Percentiles rank a stretch among this genome's conserved stretches.
These are phyloP conservation scores for Colletotrichum sidae DNA, from an alignment of 2,329 filamentous ascomycete species.

Conservation along the genomic window DNA sequence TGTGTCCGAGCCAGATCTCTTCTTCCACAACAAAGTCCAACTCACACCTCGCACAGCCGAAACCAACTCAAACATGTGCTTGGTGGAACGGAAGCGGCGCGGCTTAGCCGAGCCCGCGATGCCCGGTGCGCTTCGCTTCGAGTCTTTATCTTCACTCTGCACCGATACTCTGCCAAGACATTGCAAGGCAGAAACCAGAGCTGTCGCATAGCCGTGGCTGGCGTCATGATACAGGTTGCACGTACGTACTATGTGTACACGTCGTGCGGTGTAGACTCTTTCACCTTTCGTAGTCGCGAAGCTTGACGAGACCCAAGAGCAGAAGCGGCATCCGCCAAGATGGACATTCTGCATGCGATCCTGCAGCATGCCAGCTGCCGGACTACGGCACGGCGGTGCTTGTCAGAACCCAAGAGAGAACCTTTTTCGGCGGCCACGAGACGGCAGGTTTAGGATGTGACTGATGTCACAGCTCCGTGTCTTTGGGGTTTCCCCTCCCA, in stretches of 20 bases:
- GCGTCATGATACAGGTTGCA: conserved; percentile 21
- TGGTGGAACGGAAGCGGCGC: no score
- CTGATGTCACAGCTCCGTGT: conserved; percentile 18
- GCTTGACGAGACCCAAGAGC: not conserved
- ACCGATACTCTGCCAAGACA: conserved; percentile 16
- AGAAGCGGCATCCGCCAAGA: not conserved
- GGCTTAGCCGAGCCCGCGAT: no score
- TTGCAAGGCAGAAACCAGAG: conserved; percentile 11
- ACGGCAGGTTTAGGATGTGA: conserved; percentile 11
- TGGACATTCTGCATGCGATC: conserved; percentile 4
- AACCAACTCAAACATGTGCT: no score
- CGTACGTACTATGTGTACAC: no score
- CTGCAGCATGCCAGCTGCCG: conserved; percentile 5
- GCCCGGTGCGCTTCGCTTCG: no score
- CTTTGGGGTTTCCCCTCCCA: not conserved
- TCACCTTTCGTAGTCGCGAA: no score
- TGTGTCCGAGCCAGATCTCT: conserved; percentile 26
- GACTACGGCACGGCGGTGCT: conserved; percentile 9
- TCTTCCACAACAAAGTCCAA: no score
- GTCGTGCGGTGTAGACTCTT: no score
- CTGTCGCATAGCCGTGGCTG: conserved; percentile 15
- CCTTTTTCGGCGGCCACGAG: no score
- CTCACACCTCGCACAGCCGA: no score
- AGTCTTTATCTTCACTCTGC: no score
- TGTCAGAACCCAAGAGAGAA: not conserved